phyloP scores from a whole-genome alignment of 495 filamentous ascomycete species.

The Aspergillus nidulans region DNA sequence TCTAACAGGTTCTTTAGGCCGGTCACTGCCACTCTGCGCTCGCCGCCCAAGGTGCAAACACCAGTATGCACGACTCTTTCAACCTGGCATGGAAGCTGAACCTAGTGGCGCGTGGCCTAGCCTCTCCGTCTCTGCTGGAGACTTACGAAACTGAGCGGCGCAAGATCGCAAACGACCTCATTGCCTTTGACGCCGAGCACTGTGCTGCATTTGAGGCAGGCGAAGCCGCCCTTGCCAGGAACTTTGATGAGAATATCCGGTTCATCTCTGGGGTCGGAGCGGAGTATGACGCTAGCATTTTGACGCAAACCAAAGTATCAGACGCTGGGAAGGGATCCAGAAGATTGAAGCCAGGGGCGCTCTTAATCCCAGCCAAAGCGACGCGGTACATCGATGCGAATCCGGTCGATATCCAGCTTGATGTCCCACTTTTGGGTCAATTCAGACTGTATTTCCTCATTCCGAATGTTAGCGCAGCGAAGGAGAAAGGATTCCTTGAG shows the following conservation, averaged over 20 bases:
- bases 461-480: slow-evolving; percentile 48
- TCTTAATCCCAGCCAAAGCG: slow-evolving; percentile 59
- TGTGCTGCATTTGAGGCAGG: slow-evolving; percentile 55
- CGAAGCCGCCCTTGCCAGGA: slow-evolving; percentile 54
- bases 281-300: slow-evolving; percentile 39
- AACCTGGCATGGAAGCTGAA: slow-evolving; percentile 86
- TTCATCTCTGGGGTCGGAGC: slow-evolving; percentile 66
- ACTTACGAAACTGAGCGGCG: slow-evolving; percentile 74
- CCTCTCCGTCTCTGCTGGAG: slow-evolving; percentile 52
- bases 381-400: slow-evolving; percentile 67
- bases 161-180: slow-evolving; percentile 66
- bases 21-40: slow-evolving; percentile 80
- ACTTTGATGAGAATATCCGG: slow-evolving; percentile 61
- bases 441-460: slow-evolving; percentile 65
- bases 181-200: slow-evolving; percentile 63
- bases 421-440: slow-evolving; percentile 66
- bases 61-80: slow-evolving; percentile 73
- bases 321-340: not conserved
- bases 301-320: not conserved
- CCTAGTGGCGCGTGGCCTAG: slow-evolving; percentile 58
- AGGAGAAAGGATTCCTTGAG: slow-evolving; percentile 42
- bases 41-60: slow-evolving; percentile 86
- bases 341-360: slow-evolving; percentile 49
- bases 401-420: slow-evolving; percentile 65
- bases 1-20: slow-evolving; percentile 19